Base-by-base conservation (phyloP, 495 filamentous ascomycete genomes). In the Xylaria venustula region DNA sequence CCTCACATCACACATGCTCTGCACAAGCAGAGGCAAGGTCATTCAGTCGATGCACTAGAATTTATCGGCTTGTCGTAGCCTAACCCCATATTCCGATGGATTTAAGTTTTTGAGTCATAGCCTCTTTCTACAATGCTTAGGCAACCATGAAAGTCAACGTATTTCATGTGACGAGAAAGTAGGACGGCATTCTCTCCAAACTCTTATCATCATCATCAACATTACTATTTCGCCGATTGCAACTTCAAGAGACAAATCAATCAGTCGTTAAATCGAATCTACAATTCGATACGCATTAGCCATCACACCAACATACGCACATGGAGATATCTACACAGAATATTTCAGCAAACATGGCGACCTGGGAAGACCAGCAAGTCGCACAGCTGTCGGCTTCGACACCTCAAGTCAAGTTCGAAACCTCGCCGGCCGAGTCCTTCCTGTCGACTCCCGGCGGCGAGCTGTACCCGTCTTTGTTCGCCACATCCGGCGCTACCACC, bases 401-500 rank as follows among this genome's bases (percentile, higher is more conserved):
- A 50, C 73, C 77, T 46, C 71, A 64, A 61, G 66, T 79, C 69
- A 80, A 81, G 70, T 79, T 79, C 48, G 79, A 81, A 71, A 60
- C 70, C 41, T 80, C 78, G 37, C 77, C 77, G 6, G 66, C 79
- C 63, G 82, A 85, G 66, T 82, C 79, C 44, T 73, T 83, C 25
- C 71, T 83, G 46, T 83, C 82, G 6, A 75, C 76, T 1, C 81
- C 82, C 7, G 78, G 77, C 62, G 77, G 77, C 63, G 77, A 82
- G 50, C 68, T 71, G 34, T 84, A 79, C 60, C 72, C 82, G 14
- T 75, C 81, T 20, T 76, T 85, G 46, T 85, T 85, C 67, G 53
- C 60, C 54, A 65, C 66, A 1, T 41, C 71, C 12, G 64, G 67
- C 0, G 36, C 71, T 19, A 48, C 70, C 0, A 71, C 76, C 7